Evolutionary conservation across 164 flowering plant species (phyloP).

Genomic region (Annona squamosa): DNA sequence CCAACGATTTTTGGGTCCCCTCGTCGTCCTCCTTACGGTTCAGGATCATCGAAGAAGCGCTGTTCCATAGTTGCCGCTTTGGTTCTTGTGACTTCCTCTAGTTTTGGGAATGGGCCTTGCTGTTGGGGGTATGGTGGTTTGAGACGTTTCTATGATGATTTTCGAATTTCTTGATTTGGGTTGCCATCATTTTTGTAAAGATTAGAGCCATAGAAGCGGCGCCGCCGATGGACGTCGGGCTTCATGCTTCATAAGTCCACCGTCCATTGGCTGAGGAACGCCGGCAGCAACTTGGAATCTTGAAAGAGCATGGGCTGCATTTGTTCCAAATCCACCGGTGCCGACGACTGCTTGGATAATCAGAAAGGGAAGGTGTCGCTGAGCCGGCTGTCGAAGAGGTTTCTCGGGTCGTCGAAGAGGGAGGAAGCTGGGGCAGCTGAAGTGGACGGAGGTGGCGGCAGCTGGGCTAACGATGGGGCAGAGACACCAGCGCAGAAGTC

Average conservation of each 20-base stretch:
- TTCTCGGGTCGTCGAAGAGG: conserved; percentile 36
- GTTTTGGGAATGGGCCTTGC: background rate
- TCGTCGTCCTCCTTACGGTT: background rate
- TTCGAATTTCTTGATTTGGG: background rate
- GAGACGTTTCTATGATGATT: no score
- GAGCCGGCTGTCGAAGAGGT: conserved; percentile 21
- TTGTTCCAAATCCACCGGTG: conserved; percentile 55
- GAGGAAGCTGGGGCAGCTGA: conserved; percentile 31
- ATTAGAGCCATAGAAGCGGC: background rate
- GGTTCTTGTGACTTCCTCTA: background rate
- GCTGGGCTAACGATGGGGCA: background rate
- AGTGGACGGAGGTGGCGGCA: conserved; percentile 15
- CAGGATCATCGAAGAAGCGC: background rate
- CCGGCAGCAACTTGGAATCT: background rate
- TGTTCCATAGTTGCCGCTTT: background rate
- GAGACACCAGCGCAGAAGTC: conserved; percentile 8
- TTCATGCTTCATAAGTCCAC: conserved; percentile 13
- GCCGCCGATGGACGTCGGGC: conserved; percentile 1
- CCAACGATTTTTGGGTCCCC: background rate
- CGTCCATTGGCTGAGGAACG: background rate
- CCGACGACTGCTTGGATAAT: conserved; percentile 16
- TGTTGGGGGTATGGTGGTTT: conserved; percentile 5
- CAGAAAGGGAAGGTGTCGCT: conserved; percentile 27
- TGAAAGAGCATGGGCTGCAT: conserved; percentile 68
- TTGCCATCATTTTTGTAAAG: background rate